Percentiles rank a stretch among this genome's conserved stretches.
Conservation (phyloP, 106 monocot species). For the Allium sativum region DNA sequence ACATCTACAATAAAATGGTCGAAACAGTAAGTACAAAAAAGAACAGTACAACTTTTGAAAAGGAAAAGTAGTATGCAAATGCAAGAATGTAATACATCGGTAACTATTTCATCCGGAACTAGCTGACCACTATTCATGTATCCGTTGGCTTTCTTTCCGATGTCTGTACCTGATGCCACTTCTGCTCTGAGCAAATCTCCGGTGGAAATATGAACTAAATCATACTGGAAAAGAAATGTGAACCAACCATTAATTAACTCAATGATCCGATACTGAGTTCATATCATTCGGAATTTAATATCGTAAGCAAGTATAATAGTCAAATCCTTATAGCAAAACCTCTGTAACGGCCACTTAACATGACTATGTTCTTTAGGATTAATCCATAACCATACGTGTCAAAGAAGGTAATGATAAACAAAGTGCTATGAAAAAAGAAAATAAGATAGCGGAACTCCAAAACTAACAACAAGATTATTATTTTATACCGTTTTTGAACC, state of each 20-base stretch:
- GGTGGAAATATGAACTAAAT: slow-evolving; percentile 87
- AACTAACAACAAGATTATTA: too few relatives aligned
- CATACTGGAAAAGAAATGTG: slow-evolving; percentile 38
- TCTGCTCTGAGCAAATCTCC: slow-evolving; percentile 91
- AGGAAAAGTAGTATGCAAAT: neutral
- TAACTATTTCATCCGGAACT: slow-evolving; percentile 86
- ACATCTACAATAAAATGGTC: slow-evolving; percentile 42
- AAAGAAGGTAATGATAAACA: too few relatives aligned
- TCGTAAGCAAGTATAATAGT: too few relatives aligned
- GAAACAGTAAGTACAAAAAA: neutral
- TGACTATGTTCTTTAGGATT: too few relatives aligned
- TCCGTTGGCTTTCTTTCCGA: slow-evolving; percentile 79
- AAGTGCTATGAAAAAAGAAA: too few relatives aligned
- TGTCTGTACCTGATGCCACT: slow-evolving; percentile 63
- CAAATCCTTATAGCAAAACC: too few relatives aligned
- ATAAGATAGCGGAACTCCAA: too few relatives aligned
- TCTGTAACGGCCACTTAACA: too few relatives aligned
- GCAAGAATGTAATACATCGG: slow-evolving; percentile 39
- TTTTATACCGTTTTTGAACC: too few relatives aligned
- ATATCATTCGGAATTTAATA: too few relatives aligned
- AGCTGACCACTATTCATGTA: slow-evolving; percentile 84
- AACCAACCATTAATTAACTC: neutral
- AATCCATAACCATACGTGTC: too few relatives aligned
- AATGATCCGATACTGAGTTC: too few relatives aligned
- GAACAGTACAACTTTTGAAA: neutral